phyloP scores from a whole-genome alignment of 306 rosid species.

The Fragaria ananassa region DNA sequence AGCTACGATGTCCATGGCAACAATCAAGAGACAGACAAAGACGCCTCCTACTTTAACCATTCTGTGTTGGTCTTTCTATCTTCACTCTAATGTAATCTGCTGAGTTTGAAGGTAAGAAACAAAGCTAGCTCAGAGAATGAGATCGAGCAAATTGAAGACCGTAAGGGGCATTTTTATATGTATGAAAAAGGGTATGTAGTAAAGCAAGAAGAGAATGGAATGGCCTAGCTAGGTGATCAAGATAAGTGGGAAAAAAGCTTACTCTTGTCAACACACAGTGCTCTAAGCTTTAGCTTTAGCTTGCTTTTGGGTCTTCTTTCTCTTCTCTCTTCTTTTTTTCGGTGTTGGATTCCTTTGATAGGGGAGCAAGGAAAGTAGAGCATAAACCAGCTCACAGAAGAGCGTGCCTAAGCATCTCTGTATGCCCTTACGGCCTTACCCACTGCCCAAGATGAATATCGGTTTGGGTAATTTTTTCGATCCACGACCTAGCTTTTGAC shows the following conservation, averaged over 20 bases:
- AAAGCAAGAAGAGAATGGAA: constrained; percentile 19
- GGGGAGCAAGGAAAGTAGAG: constrained; percentile 58
- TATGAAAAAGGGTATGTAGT: constrained; percentile 15
- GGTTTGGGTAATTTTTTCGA: neutral
- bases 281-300: constrained; percentile 27
- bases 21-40: constrained; percentile 61
- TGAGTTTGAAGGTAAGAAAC: constrained; percentile 6
- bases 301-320: constrained; percentile 32
- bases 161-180: neutral
- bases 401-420: constrained; percentile 38
- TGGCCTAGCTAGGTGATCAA: constrained; percentile 6
- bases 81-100: neutral
- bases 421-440: neutral
- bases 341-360: constrained; percentile 58
- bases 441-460: constrained; percentile 10
- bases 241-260: constrained; percentile 39
- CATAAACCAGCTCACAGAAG: constrained; percentile 52
- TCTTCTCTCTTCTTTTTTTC: constrained; percentile 18
- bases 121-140: neutral
- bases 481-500: neutral
- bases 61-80: constrained; percentile 13
- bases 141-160: neutral
- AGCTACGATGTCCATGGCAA: constrained; percentile 71
- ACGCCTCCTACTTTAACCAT: constrained; percentile 65
- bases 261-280: constrained; percentile 41